Evolutionary conservation across 192 early-diverging fungal species (phyloP).

Genomic region (Globomyces pollinis-pini): DNA sequence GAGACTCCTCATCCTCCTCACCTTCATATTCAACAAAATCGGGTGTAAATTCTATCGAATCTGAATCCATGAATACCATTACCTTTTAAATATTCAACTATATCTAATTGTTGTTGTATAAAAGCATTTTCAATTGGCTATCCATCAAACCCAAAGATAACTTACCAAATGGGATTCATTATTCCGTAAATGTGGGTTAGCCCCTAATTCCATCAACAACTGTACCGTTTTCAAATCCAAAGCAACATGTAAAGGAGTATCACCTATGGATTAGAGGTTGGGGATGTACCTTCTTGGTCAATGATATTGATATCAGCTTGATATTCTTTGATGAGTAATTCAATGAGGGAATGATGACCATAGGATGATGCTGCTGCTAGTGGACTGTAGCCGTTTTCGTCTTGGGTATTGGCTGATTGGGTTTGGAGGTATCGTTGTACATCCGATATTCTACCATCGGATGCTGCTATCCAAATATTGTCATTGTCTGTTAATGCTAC

Average conservation of each 20-base stretch:
- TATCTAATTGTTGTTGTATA: too few species aligned
- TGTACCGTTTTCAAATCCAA: constrained; percentile 64
- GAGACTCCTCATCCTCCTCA: too few species aligned
- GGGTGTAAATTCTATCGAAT: too few species aligned
- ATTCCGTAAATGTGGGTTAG: constrained; percentile 56
- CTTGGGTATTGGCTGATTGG: constrained; percentile 42
- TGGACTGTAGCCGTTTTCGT: constrained; percentile 74
- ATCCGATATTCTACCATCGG: constrained; percentile 54
- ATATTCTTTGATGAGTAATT: constrained; percentile 53
- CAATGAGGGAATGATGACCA: constrained; percentile 55
- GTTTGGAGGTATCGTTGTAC: constrained; percentile 34
- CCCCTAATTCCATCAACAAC: constrained; percentile 61
- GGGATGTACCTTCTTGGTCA: constrained; percentile 70
- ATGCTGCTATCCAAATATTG: constrained; percentile 64
- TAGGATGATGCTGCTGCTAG: constrained; percentile 76
- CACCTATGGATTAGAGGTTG: too few species aligned
- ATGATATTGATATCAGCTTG: constrained; percentile 62
- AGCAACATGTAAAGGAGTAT: constrained; percentile 71
- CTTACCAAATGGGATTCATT: constrained; percentile 43
- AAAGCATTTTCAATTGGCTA: constrained; percentile 15
- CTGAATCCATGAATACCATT: too few species aligned
- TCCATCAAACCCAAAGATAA: too few species aligned
- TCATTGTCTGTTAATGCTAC: constrained; percentile 8
- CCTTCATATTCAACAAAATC: too few species aligned
- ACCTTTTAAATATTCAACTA: too few species aligned